Evolutionary conservation across 345 rosid species (phyloP), one percentile per base, ranked within the genome.

Genomic region (Eucalyptus erythrocorys): DNA sequence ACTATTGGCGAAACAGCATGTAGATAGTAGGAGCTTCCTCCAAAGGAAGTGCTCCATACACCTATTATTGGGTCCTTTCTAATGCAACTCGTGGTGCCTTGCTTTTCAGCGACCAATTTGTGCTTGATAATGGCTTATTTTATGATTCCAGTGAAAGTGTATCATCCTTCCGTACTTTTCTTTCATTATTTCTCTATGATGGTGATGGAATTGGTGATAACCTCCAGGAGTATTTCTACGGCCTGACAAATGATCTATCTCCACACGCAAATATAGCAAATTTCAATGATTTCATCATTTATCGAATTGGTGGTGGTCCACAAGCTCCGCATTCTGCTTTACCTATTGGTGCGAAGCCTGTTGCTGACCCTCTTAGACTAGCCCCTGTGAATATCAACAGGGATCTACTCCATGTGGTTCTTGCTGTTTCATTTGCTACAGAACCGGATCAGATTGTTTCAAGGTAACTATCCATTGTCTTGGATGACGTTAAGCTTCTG

Each of bases 281-380:
- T 89, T 96, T 98, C 90, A 91, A 86, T 55, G 96, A 98, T 89
- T 87, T 98, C 86, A 90, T 88, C 90, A 92, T 98, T 87, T 95
- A 95, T 88, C 96, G 95, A 85, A 91, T 98, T 88, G 99, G 98
- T 85, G 98, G 97, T 16, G 98, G 97, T 86, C 98, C 98, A 42
- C 98, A 94, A 90, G 98, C 98, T 89, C 97, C 98, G 61, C 95
- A 91, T 87, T 96, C 98, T 55, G 98, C 98, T 88, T 92, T 94
- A 32, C 99, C 99, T 40, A 94, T 95, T 12, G 98, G 98, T 43
- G 95, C 97, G 50, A 93, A 93, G 87, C 93, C 97, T 85, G 93
- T 94, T 87, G 93, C 99, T 66, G 94, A 95, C 81, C 96, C 95
- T 13, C 92, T 95, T 50, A 94, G 96, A 88, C 90, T 94, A 85